Evolutionary conservation across 495 filamentous ascomycete species (phyloP).

Genomic region (Zalerion maritima): DNA sequence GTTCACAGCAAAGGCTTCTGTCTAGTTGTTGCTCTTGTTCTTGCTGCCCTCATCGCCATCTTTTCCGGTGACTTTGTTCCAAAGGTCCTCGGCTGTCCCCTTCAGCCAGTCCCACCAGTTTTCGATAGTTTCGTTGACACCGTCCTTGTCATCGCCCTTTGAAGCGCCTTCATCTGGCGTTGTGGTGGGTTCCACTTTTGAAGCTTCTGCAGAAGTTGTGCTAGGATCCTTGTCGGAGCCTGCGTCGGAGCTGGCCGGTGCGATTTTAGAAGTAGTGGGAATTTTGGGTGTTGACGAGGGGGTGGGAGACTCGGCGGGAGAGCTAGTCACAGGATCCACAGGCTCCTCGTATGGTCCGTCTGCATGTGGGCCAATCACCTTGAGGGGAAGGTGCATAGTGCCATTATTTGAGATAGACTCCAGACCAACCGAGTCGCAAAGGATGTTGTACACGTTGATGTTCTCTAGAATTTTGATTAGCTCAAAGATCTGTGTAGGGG

Average conservation of each 20-base stretch:
- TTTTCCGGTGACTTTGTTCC: conserved; percentile 21
- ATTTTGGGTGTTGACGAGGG: conserved; percentile 3
- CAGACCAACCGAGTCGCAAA: conserved; percentile 73
- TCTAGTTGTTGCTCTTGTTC: not conserved
- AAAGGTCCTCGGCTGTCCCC: conserved; percentile 26
- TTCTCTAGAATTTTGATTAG: conserved; percentile 47
- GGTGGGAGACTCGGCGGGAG: conserved; percentile 4
- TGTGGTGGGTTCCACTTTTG: conserved; percentile 6
- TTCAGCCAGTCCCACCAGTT: conserved; percentile 36
- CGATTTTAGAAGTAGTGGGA: conserved; percentile 7
- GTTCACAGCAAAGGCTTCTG: not conserved
- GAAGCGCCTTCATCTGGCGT: conserved; percentile 10
- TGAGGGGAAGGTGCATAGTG: conserved; percentile 67
- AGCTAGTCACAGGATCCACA: conserved; percentile 16
- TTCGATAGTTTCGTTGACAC: conserved; percentile 10
- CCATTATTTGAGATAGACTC: conserved; percentile 63
- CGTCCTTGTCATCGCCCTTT: conserved; percentile 5
- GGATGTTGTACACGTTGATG: conserved; percentile 84
- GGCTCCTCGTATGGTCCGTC: conserved; percentile 16
- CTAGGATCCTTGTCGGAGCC: conserved; percentile 7
- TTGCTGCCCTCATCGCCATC: not conserved
- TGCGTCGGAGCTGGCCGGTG: conserved; percentile 2
- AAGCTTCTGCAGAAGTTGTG: conserved; percentile 7
- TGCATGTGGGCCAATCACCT: conserved; percentile 49
- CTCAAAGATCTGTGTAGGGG: not conserved